Conservation (phyloP, 148 eudicot species). For the Arbutus unedo region DNA sequence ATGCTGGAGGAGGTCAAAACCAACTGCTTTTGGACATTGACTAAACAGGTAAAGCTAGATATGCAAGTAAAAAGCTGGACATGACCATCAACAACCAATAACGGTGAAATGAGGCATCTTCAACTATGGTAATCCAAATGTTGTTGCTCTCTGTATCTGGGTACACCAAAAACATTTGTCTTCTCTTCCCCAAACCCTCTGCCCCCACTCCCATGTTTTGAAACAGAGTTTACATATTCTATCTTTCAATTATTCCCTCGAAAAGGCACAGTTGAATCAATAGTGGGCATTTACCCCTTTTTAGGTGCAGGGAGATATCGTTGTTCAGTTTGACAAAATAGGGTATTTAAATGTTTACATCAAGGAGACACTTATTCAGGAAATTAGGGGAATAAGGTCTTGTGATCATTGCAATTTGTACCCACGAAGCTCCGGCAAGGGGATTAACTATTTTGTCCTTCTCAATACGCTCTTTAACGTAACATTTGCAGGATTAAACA, state of each 20-base stretch:
- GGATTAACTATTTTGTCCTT: neutral
- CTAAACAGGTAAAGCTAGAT: neutral
- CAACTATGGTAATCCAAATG: neutral
- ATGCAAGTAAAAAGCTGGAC: neutral
- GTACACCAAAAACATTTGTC: neutral
- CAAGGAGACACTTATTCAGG: neutral
- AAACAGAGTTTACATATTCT: no score
- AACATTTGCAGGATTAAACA: neutral
- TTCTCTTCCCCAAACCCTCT: neutral
- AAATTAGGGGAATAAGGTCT: neutral
- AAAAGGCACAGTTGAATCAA: neutral
- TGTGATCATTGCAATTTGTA: conserved; percentile 2
- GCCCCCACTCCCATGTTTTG: no score
- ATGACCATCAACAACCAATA: neutral
- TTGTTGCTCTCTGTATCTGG: neutral
- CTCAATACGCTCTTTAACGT: neutral
- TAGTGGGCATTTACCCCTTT: neutral
- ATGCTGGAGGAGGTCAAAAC: neutral
- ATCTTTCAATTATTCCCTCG: no score
- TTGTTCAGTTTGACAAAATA: conserved; percentile 9
- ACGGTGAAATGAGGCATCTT: neutral
- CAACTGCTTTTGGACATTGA: neutral
- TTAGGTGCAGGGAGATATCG: neutral
- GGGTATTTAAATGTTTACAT: neutral
- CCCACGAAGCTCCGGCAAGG: neutral